Evolutionary conservation across 306 rosid genomes (phyloP).

Genomic region (Quercus glauca): DNA sequence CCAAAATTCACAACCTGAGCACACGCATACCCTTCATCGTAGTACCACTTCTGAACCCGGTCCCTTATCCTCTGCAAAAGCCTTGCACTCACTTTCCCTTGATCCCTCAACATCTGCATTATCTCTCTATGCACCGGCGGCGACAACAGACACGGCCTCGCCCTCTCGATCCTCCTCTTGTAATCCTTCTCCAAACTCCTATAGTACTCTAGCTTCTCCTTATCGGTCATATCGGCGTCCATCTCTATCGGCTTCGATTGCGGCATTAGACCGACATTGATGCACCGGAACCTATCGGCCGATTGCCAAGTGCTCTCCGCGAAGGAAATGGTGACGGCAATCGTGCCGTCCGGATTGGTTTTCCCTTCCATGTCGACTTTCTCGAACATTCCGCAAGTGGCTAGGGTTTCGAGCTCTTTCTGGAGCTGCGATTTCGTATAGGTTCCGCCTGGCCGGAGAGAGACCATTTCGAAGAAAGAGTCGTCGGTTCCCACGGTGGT

Average conservation of each 20-base stretch:
- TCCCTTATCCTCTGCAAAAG: slow-evolving; percentile 87
- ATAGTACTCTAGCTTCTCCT: slow-evolving; percentile 77
- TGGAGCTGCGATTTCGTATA: slow-evolving; percentile 87
- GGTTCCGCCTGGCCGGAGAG: slow-evolving; percentile 66
- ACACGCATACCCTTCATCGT: slow-evolving; percentile 91
- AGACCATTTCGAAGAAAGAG: slow-evolving; percentile 90
- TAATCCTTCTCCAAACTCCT: slow-evolving; percentile 81
- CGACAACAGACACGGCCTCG: slow-evolving; percentile 78
- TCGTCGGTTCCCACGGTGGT: slow-evolving; percentile 66
- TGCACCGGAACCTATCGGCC: slow-evolving; percentile 81
- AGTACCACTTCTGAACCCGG: slow-evolving; percentile 94
- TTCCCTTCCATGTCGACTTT: slow-evolving; percentile 92
- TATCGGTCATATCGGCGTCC: slow-evolving; percentile 93
- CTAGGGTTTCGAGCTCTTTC: slow-evolving; percentile 77
- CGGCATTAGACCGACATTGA: slow-evolving; percentile 78
- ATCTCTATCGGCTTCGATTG: slow-evolving; percentile 81
- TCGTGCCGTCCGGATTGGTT: slow-evolving; percentile 77
- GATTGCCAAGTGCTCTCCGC: slow-evolving; percentile 90
- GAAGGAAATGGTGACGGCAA: slow-evolving; percentile 61
- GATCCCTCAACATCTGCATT: slow-evolving; percentile 58
- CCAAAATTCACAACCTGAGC: slow-evolving; percentile 98
- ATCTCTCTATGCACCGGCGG: slow-evolving; percentile 58
- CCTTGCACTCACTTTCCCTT: slow-evolving; percentile 86
- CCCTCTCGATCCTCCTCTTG: slow-evolving; percentile 72
- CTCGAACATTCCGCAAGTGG: slow-evolving; percentile 96